Evolutionary conservation across 2,329 filamentous ascomycete genomes (phyloP).

Genomic region (Akanthomyces uredinophilus): DNA sequence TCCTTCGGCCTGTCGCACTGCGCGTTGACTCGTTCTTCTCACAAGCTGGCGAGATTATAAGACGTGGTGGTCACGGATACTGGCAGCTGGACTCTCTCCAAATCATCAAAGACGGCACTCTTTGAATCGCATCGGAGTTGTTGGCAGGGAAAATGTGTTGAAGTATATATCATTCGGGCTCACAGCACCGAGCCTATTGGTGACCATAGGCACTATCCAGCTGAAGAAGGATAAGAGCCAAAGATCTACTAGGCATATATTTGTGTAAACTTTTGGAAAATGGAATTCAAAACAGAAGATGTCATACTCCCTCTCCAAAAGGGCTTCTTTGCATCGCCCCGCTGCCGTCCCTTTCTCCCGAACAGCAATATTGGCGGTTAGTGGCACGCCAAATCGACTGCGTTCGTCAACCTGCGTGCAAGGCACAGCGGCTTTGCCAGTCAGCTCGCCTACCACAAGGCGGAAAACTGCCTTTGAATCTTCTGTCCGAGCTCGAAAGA

Average conservation of each 20-base stretch:
- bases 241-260: not conserved
- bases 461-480: not conserved
- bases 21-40: constrained; percentile 37
- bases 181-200: not conserved
- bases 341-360: not conserved
- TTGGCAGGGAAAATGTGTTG: not conserved
- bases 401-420: not conserved
- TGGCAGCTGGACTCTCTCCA: constrained; percentile 15
- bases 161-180: not conserved
- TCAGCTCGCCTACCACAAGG: not conserved
- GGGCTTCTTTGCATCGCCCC: too few species aligned
- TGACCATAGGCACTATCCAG: not conserved
- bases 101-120: constrained; percentile 10
- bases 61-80: constrained; percentile 19
- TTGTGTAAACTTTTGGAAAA: too few species aligned
- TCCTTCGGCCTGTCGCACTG: constrained; percentile 32
- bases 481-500: not conserved
- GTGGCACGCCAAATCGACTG: not conserved
- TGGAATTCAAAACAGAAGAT: too few species aligned
- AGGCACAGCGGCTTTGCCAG: not conserved
- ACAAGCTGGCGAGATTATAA: constrained; percentile 28
- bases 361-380: not conserved
- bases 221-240: not conserved
- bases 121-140: not conserved
- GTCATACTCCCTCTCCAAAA: too few species aligned